Base-by-base conservation (phyloP, 352 stramenopile genomes). In the Phytophthora cryptogea region DNA sequence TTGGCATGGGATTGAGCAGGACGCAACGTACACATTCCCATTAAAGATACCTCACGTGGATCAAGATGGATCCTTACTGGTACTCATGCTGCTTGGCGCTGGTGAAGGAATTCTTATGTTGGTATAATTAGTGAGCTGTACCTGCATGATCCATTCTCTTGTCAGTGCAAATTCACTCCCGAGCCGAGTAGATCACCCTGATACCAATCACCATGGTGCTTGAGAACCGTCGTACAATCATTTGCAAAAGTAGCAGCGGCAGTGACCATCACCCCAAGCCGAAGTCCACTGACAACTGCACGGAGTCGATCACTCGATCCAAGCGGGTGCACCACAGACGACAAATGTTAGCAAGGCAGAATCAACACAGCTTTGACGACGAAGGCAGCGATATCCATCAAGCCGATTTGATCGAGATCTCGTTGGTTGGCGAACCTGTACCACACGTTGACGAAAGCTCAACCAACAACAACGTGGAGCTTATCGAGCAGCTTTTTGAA, bases 401-500 rank as follows among this genome's bases (percentile, higher is more conserved):
- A 40, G 43, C 62, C 0, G 72, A 78, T 3, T 54, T 90, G n/a
- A 87, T 78, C 37, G 80, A 90, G 61, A 88, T 90, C 41, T 90
- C 80, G 16, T 66, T 90, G 14, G 62, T 10, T 45, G 55, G 43
- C 8, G 66, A 59, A 6, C 31, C 28, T 4, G 16, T 54, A 30
- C 31, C 32, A 40, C 36, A 58, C 20, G n/a, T 20, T 0, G 32
- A 52, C 4, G 53, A 63, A 23, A 47, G 20, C 16, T 10, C 35
- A 30, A 27, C 33, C 10, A 42, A 37, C n/a, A 62, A 40, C 28
- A 75, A 83, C 16, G 36, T 77, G 1, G 76, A 88, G 14, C 66
- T 75, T 23, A 72, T 90, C 48, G 80, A 92, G 20, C 57, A 77
- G 28, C 70, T 93, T 10, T 68, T 92, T 31, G 81, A 94, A 46